These are phyloP conservation scores for Fusarium setosum DNA, from an alignment of 2,329 filamentous ascomycete genomes.

Conservation along the genomic window DNA sequence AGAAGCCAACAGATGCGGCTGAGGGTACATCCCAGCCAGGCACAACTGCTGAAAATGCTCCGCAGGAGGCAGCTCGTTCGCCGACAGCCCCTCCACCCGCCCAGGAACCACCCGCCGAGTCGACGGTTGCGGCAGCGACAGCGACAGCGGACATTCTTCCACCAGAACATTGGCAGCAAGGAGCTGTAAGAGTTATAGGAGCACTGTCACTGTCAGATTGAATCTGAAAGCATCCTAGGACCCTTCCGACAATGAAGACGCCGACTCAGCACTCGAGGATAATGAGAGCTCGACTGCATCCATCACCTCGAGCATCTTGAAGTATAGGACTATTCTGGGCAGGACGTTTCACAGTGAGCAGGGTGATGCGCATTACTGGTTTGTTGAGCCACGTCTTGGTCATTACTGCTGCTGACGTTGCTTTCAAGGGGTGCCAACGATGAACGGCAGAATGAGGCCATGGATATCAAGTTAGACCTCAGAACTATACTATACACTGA, in stretches of 20 bases:
- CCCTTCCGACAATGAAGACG: neutral
- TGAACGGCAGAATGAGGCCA: neutral
- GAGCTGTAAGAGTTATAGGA: neutral
- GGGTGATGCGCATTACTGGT: neutral
- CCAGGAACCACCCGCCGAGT: neutral
- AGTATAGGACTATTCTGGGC: neutral
- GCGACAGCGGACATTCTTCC: neutral
- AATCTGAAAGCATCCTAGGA: neutral
- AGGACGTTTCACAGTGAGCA: constrained; percentile 1
- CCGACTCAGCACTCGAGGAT: neutral
- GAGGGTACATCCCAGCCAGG: neutral
- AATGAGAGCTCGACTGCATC: neutral
- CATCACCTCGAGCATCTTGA: neutral
- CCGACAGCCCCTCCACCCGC: neutral
- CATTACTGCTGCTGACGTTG: neutral
- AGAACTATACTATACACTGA: neutral
- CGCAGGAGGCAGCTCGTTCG: neutral
- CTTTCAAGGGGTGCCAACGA: neutral
- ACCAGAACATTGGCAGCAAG: neutral
- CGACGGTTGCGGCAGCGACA: no score
- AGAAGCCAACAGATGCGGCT: neutral
- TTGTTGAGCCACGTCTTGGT: neutral
- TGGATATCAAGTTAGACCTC: constrained; percentile 9
- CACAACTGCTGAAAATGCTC: neutral
- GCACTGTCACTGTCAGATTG: neutral